Conservation (phyloP, 352 stramenopile species). For the Globisporangium lucens region DNA sequence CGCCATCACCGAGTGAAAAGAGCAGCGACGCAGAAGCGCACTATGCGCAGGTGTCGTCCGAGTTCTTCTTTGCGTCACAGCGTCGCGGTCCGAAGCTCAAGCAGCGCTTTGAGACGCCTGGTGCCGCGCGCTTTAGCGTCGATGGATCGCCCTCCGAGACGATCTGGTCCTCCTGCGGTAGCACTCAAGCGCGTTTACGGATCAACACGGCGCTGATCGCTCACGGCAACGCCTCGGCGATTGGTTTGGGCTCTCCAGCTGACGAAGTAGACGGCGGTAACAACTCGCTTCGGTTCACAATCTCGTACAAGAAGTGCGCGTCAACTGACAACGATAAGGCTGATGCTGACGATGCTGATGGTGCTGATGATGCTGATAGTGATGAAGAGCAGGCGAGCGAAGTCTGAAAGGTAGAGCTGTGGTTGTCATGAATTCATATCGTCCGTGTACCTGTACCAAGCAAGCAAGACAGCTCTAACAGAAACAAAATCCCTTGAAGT, state of each 20-base stretch:
- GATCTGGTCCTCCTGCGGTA: slow-evolving; percentile 27
- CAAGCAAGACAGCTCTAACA: not conserved
- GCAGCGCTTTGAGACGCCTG: slow-evolving; percentile 18
- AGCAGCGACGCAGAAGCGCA: not conserved
- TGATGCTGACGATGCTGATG: not conserved
- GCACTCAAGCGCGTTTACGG: slow-evolving; percentile 14
- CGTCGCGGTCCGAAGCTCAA: slow-evolving; percentile 11
- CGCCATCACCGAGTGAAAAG: not conserved
- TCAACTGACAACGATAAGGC: not conserved
- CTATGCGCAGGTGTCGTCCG: slow-evolving; percentile 19
- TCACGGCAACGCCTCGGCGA: slow-evolving; percentile 14
- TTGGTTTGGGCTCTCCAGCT: slow-evolving; percentile 10
- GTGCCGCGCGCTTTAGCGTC: slow-evolving; percentile 18
- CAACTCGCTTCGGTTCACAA: slow-evolving; percentile 2
- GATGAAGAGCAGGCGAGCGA: not conserved
- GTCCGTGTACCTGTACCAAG: not conserved
- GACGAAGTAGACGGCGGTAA: not conserved
- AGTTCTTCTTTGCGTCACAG: slow-evolving; percentile 24
- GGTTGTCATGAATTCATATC: not conserved
- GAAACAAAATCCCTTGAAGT: not conserved
- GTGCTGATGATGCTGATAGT: not conserved
- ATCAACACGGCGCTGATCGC: slow-evolving; percentile 31
- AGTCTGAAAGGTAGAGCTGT: not conserved
- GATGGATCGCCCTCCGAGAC: slow-evolving; percentile 6
- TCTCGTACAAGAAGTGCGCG: slow-evolving; percentile 14